These are phyloP conservation scores for Pyricularia sp. DNA, from an alignment of 2,329 filamentous ascomycete species.

Conservation along the genomic window DNA sequence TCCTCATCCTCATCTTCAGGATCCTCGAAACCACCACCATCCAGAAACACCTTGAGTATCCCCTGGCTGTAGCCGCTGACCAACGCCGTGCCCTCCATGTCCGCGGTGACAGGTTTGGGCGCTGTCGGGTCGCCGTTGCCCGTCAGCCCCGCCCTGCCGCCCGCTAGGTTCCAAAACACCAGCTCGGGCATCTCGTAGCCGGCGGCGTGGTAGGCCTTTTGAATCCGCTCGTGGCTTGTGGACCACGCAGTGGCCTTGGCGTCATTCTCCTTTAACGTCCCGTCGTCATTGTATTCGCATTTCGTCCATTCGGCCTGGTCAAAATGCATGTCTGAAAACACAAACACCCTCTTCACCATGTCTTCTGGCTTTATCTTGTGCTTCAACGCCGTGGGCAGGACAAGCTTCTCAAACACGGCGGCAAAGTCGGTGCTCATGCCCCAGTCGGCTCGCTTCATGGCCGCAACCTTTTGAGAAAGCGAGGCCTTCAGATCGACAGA, in stretches of 20 bases:
- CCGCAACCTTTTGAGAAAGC: neutral
- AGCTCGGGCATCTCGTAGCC: slow-evolving; percentile 46
- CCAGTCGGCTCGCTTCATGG: slow-evolving; percentile 18
- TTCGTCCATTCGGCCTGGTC: slow-evolving; percentile 19
- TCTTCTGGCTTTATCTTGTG: slow-evolving; percentile 38
- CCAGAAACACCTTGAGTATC: slow-evolving; percentile 44
- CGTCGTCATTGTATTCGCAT: no score
- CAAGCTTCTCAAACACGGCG: slow-evolving; percentile 37
- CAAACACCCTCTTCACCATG: slow-evolving; percentile 48
- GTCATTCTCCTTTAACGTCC: neutral
- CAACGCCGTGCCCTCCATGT: slow-evolving; percentile 30
- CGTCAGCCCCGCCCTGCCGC: slow-evolving; percentile 16
- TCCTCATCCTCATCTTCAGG: slow-evolving; percentile 19
- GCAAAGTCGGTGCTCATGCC: slow-evolving; percentile 36
- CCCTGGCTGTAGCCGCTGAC: slow-evolving; percentile 45
- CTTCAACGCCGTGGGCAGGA: slow-evolving; percentile 38
- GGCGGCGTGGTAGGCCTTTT: slow-evolving; percentile 26
- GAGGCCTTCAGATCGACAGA: slow-evolving; percentile 21
- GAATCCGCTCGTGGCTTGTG: slow-evolving; percentile 36
- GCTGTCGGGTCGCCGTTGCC: slow-evolving; percentile 15
- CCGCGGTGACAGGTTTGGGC: slow-evolving; percentile 35
- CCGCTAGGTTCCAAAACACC: slow-evolving; percentile 48
- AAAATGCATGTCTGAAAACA: slow-evolving; percentile 51
- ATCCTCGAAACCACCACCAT: slow-evolving; percentile 32
- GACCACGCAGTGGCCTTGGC: slow-evolving; percentile 18